Percentiles rank a stretch among this genome's conserved stretches.
These are phyloP conservation scores for Coniferiporia sulphurascens DNA, from an alignment of 1,284 basidiomycete species.

Conservation along the genomic window DNA sequence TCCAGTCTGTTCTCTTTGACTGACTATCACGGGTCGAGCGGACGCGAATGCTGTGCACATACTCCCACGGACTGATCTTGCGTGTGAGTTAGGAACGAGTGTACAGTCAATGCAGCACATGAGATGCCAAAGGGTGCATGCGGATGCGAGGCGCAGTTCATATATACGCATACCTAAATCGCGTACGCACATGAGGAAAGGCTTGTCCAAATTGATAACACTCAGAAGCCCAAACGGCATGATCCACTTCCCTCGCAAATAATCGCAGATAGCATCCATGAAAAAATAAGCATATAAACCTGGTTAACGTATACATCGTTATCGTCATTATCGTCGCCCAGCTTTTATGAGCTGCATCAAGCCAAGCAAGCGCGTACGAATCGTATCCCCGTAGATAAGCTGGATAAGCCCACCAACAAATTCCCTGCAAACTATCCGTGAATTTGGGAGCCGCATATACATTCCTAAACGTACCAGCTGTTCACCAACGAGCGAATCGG, in stretches of 20 bases:
- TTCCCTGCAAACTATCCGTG: slow-evolving; percentile 45
- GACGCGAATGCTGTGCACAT: too few species aligned
- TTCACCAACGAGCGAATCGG: slow-evolving; percentile 73
- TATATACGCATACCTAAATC: too few species aligned
- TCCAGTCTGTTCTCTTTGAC: too few species aligned
- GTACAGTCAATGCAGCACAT: too few species aligned
- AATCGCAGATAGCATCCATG: neutral
- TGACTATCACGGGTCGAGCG: too few species aligned
- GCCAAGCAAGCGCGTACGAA: slow-evolving; percentile 56
- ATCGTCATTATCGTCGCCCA: slow-evolving; percentile 9
- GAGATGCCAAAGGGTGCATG: neutral
- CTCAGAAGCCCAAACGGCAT: neutral
- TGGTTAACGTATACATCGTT: neutral
- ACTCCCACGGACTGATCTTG: too few species aligned
- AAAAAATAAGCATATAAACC: neutral
- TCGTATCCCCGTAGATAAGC: slow-evolving; percentile 70
- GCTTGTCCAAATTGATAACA: neutral
- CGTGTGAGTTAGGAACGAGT: neutral
- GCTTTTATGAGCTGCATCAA: slow-evolving; percentile 35
- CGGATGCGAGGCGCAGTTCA: neutral
- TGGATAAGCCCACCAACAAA: slow-evolving; percentile 72
- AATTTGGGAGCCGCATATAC: slow-evolving; percentile 16
- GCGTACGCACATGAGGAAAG: too few species aligned
- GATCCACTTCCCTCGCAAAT: neutral
- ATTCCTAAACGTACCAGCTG: slow-evolving; percentile 65